These are phyloP conservation scores for Lachnellula suecica DNA, from an alignment of 2,329 filamentous ascomycete genomes.

Conservation along the genomic window DNA sequence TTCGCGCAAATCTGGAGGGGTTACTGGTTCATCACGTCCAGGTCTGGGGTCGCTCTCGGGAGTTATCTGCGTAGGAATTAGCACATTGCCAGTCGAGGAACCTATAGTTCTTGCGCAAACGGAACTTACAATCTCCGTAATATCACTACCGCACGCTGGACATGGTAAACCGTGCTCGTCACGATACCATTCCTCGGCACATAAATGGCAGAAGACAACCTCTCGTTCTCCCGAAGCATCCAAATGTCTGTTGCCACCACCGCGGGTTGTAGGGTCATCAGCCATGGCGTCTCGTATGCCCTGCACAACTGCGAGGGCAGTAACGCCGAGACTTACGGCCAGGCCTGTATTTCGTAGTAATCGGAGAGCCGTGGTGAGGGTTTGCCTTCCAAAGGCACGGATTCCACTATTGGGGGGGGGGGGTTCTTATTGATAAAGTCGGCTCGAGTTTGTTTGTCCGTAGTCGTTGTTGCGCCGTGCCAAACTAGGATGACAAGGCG, in stretches of 20 bases:
- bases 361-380: constrained; percentile 53
- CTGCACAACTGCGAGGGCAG: constrained; percentile 55
- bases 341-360: constrained; percentile 53
- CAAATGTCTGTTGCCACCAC: constrained; percentile 38
- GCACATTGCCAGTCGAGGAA: constrained; percentile 16
- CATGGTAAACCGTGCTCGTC: constrained; percentile 70
- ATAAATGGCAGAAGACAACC: constrained; percentile 83
- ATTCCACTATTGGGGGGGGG: background rate
- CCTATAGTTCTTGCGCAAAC: background rate
- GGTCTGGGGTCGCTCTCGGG: constrained; percentile 63
- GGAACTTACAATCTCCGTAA: constrained; percentile 78
- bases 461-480: background rate
- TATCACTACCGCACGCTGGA: constrained; percentile 74
- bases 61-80: constrained; percentile 44
- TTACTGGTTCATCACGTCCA: constrained; percentile 22
- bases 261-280: constrained; percentile 19
- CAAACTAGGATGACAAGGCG: constrained; percentile 9
- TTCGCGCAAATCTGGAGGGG: constrained; percentile 15
- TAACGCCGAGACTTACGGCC: constrained; percentile 57
- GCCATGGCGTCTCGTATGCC: constrained; percentile 43
- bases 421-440: background rate
- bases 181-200: constrained; percentile 77
- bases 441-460: background rate
- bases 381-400: constrained; percentile 1
- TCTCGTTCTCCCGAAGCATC: constrained; percentile 57